Evolutionary conservation across 306 rosid species (phyloP).

Genomic region (Lagenaria siceraria): DNA sequence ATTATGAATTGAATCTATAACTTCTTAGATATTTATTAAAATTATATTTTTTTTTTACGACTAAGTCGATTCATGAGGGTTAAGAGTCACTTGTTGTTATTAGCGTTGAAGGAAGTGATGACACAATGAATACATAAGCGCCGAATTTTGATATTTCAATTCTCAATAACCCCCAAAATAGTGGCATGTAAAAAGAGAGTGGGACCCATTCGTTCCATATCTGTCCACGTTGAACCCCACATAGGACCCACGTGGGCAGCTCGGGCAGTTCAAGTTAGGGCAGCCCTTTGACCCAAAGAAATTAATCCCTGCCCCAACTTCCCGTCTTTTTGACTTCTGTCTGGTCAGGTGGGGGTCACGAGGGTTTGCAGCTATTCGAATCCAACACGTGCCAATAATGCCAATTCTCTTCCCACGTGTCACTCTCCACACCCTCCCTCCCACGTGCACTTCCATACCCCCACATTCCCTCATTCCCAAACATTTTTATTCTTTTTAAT

Average conservation of each 20-base stretch:
- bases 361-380: background rate
- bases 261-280: background rate
- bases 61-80: too few species aligned
- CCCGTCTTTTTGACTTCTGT: background rate
- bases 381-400: background rate
- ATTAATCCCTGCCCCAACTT: background rate
- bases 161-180: background rate
- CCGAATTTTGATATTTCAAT: background rate
- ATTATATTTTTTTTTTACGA: too few species aligned
- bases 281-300: background rate
- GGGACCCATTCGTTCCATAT: background rate
- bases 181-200: background rate
- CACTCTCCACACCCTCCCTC: background rate
- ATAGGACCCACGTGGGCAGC: background rate
- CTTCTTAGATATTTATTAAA: too few species aligned
- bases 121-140: background rate
- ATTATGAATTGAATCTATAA: too few species aligned
- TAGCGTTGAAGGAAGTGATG: background rate
- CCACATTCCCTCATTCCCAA: background rate
- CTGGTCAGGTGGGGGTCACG: background rate
- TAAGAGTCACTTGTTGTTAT: too few species aligned
- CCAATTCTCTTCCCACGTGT: background rate
- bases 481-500: background rate
- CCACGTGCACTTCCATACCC: background rate
- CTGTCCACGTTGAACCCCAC: background rate